Conservation (phyloP, 2,329 filamentous ascomycete species). For the Xylaria sp. region DNA sequence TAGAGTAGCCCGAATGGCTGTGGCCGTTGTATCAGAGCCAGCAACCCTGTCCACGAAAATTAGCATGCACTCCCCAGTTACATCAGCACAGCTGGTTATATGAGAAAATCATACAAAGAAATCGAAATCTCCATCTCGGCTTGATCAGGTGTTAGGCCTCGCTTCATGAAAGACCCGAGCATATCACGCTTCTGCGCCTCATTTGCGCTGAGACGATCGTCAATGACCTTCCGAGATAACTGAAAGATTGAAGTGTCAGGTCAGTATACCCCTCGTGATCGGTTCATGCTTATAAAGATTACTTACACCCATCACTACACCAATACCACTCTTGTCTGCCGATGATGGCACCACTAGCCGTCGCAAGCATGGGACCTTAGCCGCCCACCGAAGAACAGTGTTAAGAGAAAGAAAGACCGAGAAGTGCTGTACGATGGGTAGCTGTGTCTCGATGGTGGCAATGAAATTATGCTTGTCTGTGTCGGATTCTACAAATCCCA, state of each 20-base stretch:
- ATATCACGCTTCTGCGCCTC: no score
- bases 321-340: background rate
- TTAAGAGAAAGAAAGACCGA: background rate
- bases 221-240: no score
- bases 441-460: background rate
- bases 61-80: no score
- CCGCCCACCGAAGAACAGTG: background rate
- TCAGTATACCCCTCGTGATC: no score
- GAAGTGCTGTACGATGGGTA: background rate
- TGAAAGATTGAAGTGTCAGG: no score
- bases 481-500: background rate
- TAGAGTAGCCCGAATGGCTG: background rate
- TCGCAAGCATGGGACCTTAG: background rate
- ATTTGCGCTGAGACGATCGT: no score
- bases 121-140: background rate
- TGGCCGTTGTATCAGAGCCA: background rate
- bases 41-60: background rate
- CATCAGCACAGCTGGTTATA: background rate
- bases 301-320: background rate
- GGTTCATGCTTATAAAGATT: no score
- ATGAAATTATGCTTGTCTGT: background rate
- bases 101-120: background rate
- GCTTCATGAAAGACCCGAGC: background rate
- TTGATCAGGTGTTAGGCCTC: background rate
- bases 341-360: background rate